Base-by-base conservation (phyloP, 2,329 filamentous ascomycete genomes). In the Penicillium sp. region DNA sequence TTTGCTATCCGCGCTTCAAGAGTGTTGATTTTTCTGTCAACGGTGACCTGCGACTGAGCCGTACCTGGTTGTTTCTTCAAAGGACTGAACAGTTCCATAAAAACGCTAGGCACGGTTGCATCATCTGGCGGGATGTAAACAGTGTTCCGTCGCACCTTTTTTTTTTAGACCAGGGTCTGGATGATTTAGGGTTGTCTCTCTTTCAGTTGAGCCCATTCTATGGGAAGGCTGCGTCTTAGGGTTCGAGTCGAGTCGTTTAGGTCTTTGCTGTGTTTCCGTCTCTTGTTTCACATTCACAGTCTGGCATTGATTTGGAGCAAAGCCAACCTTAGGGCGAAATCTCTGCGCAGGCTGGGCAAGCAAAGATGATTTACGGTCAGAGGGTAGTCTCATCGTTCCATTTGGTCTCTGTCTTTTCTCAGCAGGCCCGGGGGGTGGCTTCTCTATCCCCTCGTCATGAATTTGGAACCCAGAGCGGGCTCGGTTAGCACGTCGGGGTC, bases 51-150 rank as follows among this genome's bases (percentile, higher is more conserved):
- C 4, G 52, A n/a, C 11, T 53, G 46, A 2, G 31, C 4, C 3
- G 51, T 33, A 5, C 57, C 50, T 4, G 62, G 60, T 15, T 54
- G 31, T 8, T 46, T 49, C 52, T 76, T 78, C 20, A 75, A 54
- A 1, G 75, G 74, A 55, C 72, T 77, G 58, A 77, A 77, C 5
- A 77, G 63, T 9, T 67, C 72, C 75, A 78, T 77, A 50, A 77
- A 78, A 31, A 73, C 69, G 23, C 67, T 76, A 5, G 75, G 71
- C 53, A 75, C 67, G 0, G 75, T 75, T 1, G 69, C 73, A 55
- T 78, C 73, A 37, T 78, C 75, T 1, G 70, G 66, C 0, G 76
- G 74, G 26, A 78, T 74, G 56, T 76, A 77, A 15, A 77, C 67
- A 2, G 73, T 77, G 27, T 70, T 67, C 23, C 72, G 69, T 37